These are phyloP conservation scores for Simplicillium sp. DNA, from an alignment of 2,329 filamentous ascomycete genomes.

Conservation along the genomic window DNA sequence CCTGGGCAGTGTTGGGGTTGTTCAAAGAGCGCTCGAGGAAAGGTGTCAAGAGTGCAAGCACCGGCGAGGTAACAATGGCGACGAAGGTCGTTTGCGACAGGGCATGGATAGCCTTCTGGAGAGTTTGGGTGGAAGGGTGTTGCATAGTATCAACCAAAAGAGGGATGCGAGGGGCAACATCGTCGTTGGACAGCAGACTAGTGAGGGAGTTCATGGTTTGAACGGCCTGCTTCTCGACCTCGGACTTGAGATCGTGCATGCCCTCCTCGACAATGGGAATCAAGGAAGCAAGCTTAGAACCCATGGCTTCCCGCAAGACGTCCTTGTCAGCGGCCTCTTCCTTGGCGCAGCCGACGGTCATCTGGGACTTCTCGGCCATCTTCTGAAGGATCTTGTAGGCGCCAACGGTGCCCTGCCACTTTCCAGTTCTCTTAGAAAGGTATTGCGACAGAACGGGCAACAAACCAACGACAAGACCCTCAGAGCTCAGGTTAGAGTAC, in stretches of 20 bases:
- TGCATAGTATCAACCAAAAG: conserved; percentile 93
- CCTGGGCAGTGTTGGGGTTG: conserved; percentile 81
- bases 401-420: conserved; percentile 94
- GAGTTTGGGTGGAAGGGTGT: conserved; percentile 76
- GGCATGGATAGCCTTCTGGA: conserved; percentile 94
- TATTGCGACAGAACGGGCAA: conserved; percentile 69
- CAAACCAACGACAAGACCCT: conserved; percentile 74
- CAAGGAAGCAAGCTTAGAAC: conserved; percentile 71
- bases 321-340: conserved; percentile 86
- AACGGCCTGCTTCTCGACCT: conserved; percentile 81
- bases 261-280: conserved; percentile 86
- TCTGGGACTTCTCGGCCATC: conserved; percentile 92
- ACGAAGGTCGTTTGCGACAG: conserved; percentile 98
- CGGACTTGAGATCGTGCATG: conserved; percentile 93
- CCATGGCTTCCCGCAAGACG: conserved; percentile 81
- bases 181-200: conserved; percentile 88
- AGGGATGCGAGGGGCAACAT: conserved; percentile 85
- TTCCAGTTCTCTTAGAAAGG: conserved; percentile 73
- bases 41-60: conserved; percentile 87
- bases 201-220: conserved; percentile 89
- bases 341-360: conserved; percentile 65
- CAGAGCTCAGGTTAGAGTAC: conserved; percentile 68
- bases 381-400: conserved; percentile 77
- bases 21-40: conserved; percentile 91
- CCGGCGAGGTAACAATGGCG: conserved; percentile 87